Evolutionary conservation across 371 early-diverging fungal genomes (phyloP).

Genomic region (Mortierella sp.): DNA sequence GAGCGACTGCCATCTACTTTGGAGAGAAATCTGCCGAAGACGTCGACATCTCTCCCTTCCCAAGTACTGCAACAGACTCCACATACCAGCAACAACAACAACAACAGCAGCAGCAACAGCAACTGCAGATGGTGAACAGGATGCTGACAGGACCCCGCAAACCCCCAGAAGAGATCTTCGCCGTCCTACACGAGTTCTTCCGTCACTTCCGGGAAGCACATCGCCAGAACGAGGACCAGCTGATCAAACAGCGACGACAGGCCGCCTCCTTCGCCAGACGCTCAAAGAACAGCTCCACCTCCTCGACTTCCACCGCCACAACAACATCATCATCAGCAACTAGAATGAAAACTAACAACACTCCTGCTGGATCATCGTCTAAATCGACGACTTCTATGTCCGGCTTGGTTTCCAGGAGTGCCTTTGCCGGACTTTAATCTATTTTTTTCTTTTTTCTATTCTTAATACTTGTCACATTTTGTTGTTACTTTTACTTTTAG

Average conservation of each 20-base stretch:
- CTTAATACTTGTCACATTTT: not conserved
- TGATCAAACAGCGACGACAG: constrained; percentile 35
- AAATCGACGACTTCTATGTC: not conserved
- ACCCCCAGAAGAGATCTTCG: constrained; percentile 57
- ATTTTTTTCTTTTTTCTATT: not conserved
- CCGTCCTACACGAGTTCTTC: constrained; percentile 48
- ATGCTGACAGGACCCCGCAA: constrained; percentile 42
- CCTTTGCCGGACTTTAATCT: not conserved
- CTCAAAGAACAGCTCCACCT: constrained; percentile 5
- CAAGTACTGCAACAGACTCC: not conserved
- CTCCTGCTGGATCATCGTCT: constrained; percentile 18
- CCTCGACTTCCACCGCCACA: constrained; percentile 1
- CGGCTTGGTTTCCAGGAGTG: not conserved
- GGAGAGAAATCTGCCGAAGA: constrained; percentile 47
- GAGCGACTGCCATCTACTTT: constrained; percentile 50
- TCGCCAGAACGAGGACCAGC: constrained; percentile 49
- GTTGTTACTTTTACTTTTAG: not conserved
- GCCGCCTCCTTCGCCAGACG: constrained; percentile 11
- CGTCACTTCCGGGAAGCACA: constrained; percentile 50
- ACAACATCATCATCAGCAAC: not conserved
- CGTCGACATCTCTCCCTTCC: not conserved
- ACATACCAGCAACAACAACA: not conserved
- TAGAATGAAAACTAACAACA: not conserved
- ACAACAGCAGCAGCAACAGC: constrained; percentile 15
- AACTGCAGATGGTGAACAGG: constrained; percentile 25